phyloP scores from a whole-genome alignment of 768 basidiomycete genomes.

The Xanthoconium purpureum region DNA sequence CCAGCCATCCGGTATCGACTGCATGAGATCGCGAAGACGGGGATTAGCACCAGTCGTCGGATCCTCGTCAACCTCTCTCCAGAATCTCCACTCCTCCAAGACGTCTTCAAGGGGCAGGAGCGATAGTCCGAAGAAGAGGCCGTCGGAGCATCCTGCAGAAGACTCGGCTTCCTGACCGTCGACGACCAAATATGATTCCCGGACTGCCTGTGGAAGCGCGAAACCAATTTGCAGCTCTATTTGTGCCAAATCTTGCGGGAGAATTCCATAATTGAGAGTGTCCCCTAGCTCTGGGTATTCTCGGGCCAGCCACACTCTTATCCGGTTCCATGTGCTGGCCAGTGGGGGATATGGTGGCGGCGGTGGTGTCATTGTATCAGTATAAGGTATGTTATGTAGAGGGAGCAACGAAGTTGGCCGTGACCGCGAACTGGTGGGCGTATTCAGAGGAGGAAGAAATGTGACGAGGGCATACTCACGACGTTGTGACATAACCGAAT shows the following conservation, averaged over 20 bases:
- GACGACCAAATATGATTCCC: conserved; percentile 83
- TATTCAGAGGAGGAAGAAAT: conserved; percentile 3
- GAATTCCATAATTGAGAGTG: conserved; percentile 90
- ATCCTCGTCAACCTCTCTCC: conserved; percentile 91
- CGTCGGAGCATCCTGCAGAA: conserved; percentile 81
- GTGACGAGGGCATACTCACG: conserved; percentile 36
- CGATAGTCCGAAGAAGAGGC: conserved; percentile 94
- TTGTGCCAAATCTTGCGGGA: conserved; percentile 72
- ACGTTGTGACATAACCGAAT: conserved; percentile 60
- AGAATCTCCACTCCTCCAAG: conserved; percentile 93
- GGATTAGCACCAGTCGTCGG: conserved; percentile 80
- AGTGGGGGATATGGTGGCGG: conserved; percentile 67
- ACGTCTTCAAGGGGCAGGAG: conserved; percentile 91
- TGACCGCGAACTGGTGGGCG: conserved; percentile 36
- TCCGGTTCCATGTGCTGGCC: conserved; percentile 77
- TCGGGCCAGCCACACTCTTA: conserved; percentile 75
- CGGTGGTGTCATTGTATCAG: conserved; percentile 38
- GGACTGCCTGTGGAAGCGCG: conserved; percentile 77
- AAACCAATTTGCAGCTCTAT: conserved; percentile 86
- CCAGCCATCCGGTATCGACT: conserved; percentile 86
- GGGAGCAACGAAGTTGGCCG: conserved; percentile 62
- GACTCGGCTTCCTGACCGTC: conserved; percentile 96
- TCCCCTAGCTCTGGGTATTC: conserved; percentile 95
- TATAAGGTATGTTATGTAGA: conserved; percentile 54
- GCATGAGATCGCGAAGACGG: conserved; percentile 72